A percentile compares a stretch with the other conserved stretches of the same genome.
These are phyloP conservation scores for Podila clonocystis DNA, from an alignment of 192 early-diverging fungal genomes.

Conservation along the genomic window DNA sequence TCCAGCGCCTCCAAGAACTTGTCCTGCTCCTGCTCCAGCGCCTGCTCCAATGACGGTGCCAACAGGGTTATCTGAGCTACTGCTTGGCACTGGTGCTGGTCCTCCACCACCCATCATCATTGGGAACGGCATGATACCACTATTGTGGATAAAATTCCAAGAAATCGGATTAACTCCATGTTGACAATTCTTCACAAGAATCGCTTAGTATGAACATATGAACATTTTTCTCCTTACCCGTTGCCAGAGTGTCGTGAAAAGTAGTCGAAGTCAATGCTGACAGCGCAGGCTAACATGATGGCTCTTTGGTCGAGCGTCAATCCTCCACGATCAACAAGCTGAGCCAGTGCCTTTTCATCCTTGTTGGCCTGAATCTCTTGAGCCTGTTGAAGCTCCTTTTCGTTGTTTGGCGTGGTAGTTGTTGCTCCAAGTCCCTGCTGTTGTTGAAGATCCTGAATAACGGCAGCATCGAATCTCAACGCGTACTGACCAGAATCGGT, in stretches of 20 bases:
- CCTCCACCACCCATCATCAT: constrained; percentile 57
- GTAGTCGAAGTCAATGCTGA: constrained; percentile 91
- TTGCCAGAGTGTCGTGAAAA: constrained; percentile 77
- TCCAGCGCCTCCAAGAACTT: constrained; percentile 19
- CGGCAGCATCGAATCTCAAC: constrained; percentile 74
- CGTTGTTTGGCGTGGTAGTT: constrained; percentile 2
- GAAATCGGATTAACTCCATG: background rate
- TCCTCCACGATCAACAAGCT: constrained; percentile 47
- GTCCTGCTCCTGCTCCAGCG: constrained; percentile 27
- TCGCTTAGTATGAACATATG: background rate
- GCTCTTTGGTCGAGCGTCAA: constrained; percentile 84
- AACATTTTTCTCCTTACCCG: constrained; percentile 36
- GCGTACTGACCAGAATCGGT: constrained; percentile 89
- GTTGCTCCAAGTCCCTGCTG: constrained; percentile 35
- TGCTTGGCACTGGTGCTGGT: constrained; percentile 38
- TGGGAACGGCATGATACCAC: constrained; percentile 52
- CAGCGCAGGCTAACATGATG: constrained; percentile 81
- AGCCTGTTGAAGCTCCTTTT: constrained; percentile 7
- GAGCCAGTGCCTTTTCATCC: constrained; percentile 30
- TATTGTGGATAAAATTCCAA: constrained; percentile 4
- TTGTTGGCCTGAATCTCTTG: constrained; percentile 32
- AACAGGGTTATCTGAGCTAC: constrained; percentile 10
- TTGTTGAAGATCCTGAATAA: constrained; percentile 46
- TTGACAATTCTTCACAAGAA: constrained; percentile 2
- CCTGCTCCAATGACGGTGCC: constrained; percentile 35